Conservation (phyloP, 805 yeast species). For the Kazachstania psychrophila region DNA sequence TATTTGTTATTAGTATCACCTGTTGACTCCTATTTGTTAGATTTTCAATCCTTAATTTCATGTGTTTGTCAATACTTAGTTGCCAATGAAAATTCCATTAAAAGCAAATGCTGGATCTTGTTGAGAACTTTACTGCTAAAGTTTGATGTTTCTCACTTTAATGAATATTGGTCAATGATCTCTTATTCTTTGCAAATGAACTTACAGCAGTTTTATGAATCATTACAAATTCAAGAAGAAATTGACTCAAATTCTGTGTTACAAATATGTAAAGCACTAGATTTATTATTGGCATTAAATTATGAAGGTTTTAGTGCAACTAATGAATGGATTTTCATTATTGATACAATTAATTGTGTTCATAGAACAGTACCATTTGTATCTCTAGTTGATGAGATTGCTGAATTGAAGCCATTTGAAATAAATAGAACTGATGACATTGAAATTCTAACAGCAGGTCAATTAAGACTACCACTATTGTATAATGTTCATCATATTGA, state of each 20-base stretch:
- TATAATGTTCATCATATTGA: conserved; percentile 18
- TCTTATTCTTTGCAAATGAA: conserved; percentile 47
- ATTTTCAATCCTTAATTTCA: conserved; percentile 40
- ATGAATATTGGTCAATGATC: conserved; percentile 61
- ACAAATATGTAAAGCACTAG: conserved; percentile 69
- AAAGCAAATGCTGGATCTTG: conserved; percentile 36
- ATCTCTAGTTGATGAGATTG: conserved; percentile 40
- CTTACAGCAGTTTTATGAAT: conserved; percentile 25
- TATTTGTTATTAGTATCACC: conserved; percentile 57
- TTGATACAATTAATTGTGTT: conserved; percentile 54
- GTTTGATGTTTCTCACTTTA: conserved; percentile 54
- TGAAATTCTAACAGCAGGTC: conserved; percentile 14
- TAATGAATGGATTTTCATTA: conserved; percentile 78
- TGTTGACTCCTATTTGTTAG: conserved; percentile 42
- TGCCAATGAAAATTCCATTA: conserved; percentile 23
- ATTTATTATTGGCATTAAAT: conserved; percentile 55
- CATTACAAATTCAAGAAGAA: conserved; percentile 21
- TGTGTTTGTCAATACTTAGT: conserved; percentile 34
- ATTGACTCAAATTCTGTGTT: conserved; percentile 32
- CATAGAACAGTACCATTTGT: conserved; percentile 32
- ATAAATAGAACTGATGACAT: conserved; percentile 25
- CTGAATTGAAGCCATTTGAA: conserved; percentile 31
- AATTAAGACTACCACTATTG: conserved; percentile 24
- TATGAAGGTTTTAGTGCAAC: conserved; percentile 66
- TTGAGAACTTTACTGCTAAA: conserved; percentile 57